These are phyloP conservation scores for Ophiostoma novo-ulmi DNA, from an alignment of 2,329 filamentous ascomycete genomes.

Conservation along the genomic window DNA sequence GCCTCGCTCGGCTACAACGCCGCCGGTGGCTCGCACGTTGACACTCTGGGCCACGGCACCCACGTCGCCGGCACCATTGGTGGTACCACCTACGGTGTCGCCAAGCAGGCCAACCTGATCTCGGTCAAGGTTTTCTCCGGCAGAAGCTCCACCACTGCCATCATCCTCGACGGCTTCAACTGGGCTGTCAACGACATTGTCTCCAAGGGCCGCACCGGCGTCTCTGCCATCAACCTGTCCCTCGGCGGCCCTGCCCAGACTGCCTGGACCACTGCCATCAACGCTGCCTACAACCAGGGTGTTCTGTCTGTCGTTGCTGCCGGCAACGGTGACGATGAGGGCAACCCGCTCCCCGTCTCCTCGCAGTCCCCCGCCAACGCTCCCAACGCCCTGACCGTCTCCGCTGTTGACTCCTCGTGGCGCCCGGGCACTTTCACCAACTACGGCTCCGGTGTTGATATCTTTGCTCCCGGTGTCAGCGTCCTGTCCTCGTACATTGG, in stretches of 20 bases:
- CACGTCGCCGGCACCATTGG: conserved; percentile 98
- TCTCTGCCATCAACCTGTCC: conserved; percentile 98
- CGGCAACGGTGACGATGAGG: conserved; percentile 97
- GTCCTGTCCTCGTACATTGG: conserved; percentile 98
- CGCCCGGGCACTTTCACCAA: conserved; percentile 99
- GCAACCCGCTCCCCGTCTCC: conserved; percentile 52
- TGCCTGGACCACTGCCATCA: conserved; percentile 85
- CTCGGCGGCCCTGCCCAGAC: conserved; percentile 95
- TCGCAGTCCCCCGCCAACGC: conserved; percentile 97
- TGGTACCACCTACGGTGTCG: conserved; percentile 98
- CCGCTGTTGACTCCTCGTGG: conserved; percentile 86
- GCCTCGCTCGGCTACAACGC: conserved; percentile 98
- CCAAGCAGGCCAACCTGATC: conserved; percentile 95
- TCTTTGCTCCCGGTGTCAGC: conserved; percentile 95
- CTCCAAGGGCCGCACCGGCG: conserved; percentile 87
- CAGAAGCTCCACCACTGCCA: conserved; percentile 96
- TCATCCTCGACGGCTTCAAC: conserved; percentile 97
- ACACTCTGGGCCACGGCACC: conserved; percentile 97
- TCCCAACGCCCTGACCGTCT: conserved; percentile 86
- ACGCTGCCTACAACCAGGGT: conserved; percentile 85
- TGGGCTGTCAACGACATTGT: conserved; percentile 72
- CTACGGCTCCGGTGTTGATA: conserved; percentile 98
- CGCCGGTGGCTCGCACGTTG: conserved; percentile 71
- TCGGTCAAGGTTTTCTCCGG: conserved; percentile 99
- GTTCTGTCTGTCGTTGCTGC: conserved; percentile 97